phyloP scores from a whole-genome alignment of 192 early-diverging fungal species.

The Entophlyctis helioformis region DNA sequence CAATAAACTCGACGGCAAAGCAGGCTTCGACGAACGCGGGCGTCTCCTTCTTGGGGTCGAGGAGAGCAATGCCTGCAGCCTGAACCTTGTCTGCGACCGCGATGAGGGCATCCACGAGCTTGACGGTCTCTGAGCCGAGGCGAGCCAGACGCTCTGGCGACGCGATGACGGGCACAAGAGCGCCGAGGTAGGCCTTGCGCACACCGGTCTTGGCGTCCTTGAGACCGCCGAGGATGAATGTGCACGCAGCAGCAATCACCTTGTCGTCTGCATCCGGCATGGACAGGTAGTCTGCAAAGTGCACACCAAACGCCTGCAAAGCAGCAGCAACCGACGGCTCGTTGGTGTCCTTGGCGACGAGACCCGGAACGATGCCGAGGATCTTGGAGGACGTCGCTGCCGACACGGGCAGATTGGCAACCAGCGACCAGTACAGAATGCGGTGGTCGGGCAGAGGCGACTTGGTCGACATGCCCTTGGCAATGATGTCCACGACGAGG shows the following conservation, averaged over 20 bases:
- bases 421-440: not conserved
- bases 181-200: conserved; percentile 55
- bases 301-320: conserved; percentile 46
- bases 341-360: conserved; percentile 65
- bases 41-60: conserved; percentile 38
- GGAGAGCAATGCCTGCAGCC: conserved; percentile 21
- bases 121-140: conserved; percentile 12
- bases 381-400: conserved; percentile 30
- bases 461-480: conserved; percentile 27
- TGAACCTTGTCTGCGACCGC: conserved; percentile 29
- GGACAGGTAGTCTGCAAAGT: conserved; percentile 32
- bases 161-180: conserved; percentile 40
- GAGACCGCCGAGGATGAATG: conserved; percentile 39
- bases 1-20: conserved; percentile 2
- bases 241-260: conserved; percentile 23
- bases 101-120: conserved; percentile 38
- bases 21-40: conserved; percentile 28
- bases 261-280: conserved; percentile 23
- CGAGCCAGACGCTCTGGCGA: not conserved
- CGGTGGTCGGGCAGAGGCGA: not conserved
- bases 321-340: conserved; percentile 52
- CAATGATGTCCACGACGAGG: conserved; percentile 46
- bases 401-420: conserved; percentile 19
- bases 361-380: conserved; percentile 49
- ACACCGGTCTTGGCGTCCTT: conserved; percentile 43